Base-by-base conservation (phyloP, 2,329 filamentous ascomycete species). In the Penicillium concentricum region DNA sequence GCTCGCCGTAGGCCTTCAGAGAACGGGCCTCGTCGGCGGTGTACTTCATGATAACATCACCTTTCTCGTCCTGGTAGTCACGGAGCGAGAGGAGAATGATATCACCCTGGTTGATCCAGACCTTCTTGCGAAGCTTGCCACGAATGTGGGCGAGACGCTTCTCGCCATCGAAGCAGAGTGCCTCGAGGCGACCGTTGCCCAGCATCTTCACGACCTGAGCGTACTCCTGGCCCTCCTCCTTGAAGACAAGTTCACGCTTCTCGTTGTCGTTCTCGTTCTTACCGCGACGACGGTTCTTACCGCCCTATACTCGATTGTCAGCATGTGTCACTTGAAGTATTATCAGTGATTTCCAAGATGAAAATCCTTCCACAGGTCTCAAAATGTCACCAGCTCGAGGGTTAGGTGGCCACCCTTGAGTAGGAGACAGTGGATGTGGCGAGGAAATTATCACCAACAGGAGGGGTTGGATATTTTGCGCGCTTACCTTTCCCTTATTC, bases 251-350 rank as follows among this genome's bases (percentile, higher is more conserved):
- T 79, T 97, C 93, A 78, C 93, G 92, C 85, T 97, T 97, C 82
- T 97, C 92, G 76, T 97, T 96, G 83, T 97, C 94, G 81, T 94
- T 95, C 82, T 96, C 91, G 85, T 96, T 96, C 89, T 97, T 97
- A 81, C 93, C 93, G 82, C 94, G 87, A 86, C 93, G 89, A 80
- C 93, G 84, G 82, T 97, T 97, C 86, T 97, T 97, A 82, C 93
- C 93, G 79, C 93, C 93, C 91, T 94, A 70, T 84, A 69, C 53
- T 58, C 7, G n/a, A 32, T 51, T 46, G 65, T 74, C 65, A 75
- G 72, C 48, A 60, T 67, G 28, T 59, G 51, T 41, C 61, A 49
- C 54, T 50, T 51, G 8, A 20, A 22, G 13, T 56, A 47, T 30
- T 59, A 20, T 20, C 4, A 26, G 7, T 42, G 18, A 1, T 37